phyloP scores from a whole-genome alignment of 345 rosid genomes.

The Dimocarpus longan region DNA sequence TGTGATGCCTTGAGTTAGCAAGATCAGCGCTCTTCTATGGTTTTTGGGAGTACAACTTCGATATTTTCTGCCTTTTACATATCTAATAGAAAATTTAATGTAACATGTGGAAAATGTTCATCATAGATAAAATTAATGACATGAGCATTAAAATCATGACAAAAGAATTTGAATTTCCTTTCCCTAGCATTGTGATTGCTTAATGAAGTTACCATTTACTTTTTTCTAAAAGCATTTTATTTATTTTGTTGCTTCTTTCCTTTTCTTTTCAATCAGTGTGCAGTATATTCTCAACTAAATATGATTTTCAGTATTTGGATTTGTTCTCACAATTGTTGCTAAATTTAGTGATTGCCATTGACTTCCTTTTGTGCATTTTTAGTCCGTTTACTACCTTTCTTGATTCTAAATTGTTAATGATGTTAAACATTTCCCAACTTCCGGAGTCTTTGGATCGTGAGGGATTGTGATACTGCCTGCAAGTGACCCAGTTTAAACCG shows the following conservation, averaged over 20 bases:
- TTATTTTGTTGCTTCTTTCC: not conserved
- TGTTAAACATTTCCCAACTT: not conserved
- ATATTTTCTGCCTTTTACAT: conserved; percentile 19
- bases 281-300: too few species aligned
- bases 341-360: not conserved
- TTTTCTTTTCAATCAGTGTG: not conserved
- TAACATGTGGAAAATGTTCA: conserved; percentile 14
- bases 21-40: conserved; percentile 18
- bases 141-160: not conserved
- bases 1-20: conserved; percentile 45
- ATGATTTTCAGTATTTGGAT: too few species aligned
- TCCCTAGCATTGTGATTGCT: not conserved
- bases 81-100: conserved; percentile 17
- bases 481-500: too few species aligned
- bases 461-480: too few species aligned
- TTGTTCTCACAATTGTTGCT: too few species aligned
- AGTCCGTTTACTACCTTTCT: not conserved
- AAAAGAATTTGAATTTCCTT: not conserved
- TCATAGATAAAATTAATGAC: conserved; percentile 2
- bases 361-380: not conserved
- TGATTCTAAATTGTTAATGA: not conserved
- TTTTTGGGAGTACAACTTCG: conserved; percentile 23
- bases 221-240: not conserved
- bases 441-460: not conserved
- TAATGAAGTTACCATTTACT: not conserved